These are phyloP conservation scores for Fusarium secorum DNA, from an alignment of 2,329 filamentous ascomycete genomes.

Conservation along the genomic window DNA sequence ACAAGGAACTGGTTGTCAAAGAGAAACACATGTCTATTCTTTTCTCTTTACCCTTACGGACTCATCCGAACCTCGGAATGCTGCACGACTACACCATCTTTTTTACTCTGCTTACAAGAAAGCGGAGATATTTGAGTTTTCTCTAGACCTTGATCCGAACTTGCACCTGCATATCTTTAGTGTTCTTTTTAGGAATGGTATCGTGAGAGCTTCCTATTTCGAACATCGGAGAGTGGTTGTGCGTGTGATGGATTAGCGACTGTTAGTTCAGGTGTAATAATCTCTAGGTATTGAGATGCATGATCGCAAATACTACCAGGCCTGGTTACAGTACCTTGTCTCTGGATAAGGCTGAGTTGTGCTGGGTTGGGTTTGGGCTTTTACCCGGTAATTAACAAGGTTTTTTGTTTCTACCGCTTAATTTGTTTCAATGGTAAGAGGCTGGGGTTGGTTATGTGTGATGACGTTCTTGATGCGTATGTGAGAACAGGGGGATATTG, in stretches of 20 bases:
- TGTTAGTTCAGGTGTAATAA: not conserved
- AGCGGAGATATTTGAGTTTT: not conserved
- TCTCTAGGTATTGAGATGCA: not conserved
- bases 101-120: not conserved
- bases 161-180: constrained; percentile 14
- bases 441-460: constrained; percentile 11
- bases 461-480: constrained; percentile 8
- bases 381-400: not conserved
- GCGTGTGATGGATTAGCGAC: not conserved
- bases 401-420: constrained; percentile 9
- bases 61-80: constrained; percentile 25
- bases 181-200: not conserved
- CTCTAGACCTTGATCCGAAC: not conserved
- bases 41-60: not conserved
- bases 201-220: constrained; percentile 20
- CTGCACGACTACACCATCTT: constrained; percentile 26
- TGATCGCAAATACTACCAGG: not conserved
- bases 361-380: not conserved
- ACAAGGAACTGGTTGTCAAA: not conserved
- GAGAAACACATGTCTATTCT: constrained; percentile 21
- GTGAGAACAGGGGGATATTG: not conserved
- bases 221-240: constrained; percentile 2
- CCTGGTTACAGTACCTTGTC: not conserved
- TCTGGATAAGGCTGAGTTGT: constrained; percentile 11
- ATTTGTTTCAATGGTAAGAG: not conserved